Percentiles rank a stretch among this genome's conserved stretches.
Evolutionary conservation across 352 stramenopile species (phyloP).

Genomic region (Globisporangium iwayamae): DNA sequence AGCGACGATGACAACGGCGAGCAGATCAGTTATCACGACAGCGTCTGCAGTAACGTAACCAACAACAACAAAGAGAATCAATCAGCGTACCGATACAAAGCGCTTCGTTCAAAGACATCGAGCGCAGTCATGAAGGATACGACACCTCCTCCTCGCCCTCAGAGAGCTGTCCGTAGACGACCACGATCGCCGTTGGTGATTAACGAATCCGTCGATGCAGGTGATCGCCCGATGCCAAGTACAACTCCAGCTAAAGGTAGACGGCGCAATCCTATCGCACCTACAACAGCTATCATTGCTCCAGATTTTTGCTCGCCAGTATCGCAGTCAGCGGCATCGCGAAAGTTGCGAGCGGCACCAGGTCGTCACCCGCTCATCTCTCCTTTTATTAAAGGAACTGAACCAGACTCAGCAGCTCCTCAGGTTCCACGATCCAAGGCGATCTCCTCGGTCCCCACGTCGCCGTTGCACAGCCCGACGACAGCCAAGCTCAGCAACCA

Average conservation of each 20-base stretch:
- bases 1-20: not conserved
- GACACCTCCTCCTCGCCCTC: slow-evolving; percentile 12
- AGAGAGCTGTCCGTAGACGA: not conserved
- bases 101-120: slow-evolving; percentile 22
- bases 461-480: slow-evolving; percentile 38
- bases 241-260: not conserved
- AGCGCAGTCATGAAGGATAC: slow-evolving; percentile 24
- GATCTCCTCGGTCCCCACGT: slow-evolving; percentile 14
- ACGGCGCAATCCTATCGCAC: not conserved
- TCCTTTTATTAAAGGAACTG: slow-evolving; percentile 11
- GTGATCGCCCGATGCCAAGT: not conserved
- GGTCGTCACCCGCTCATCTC: slow-evolving; percentile 14
- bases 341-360: slow-evolving; percentile 5
- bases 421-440: slow-evolving; percentile 2
- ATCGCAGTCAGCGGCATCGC: not conserved
- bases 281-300: not conserved
- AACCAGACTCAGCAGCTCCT: not conserved
- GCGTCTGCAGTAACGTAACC: slow-evolving; percentile 1
- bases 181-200: not conserved
- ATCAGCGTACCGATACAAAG: slow-evolving; percentile 25
- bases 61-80: slow-evolving; percentile 8
- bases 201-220: not conserved
- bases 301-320: slow-evolving; percentile 8
- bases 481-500: slow-evolving; percentile 30
- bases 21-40: not conserved